A percentile compares a stretch with the other conserved stretches of the same genome.
These are phyloP conservation scores for Dictyophora rubrovolvata DNA, from an alignment of 768 basidiomycete genomes.

Conservation along the genomic window DNA sequence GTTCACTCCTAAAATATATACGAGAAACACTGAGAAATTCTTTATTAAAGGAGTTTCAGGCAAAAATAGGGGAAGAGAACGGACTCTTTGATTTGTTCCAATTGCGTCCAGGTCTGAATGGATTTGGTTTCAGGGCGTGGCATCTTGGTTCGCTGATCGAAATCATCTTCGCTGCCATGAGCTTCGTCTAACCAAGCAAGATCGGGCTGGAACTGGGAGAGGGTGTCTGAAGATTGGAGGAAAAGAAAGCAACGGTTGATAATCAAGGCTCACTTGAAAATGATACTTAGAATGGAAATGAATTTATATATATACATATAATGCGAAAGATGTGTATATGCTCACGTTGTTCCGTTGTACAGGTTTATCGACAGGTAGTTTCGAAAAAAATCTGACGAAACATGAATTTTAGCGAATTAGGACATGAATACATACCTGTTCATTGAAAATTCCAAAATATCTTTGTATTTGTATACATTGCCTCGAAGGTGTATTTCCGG, in stretches of 20 bases:
- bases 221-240: not conserved
- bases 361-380: conserved; percentile 55
- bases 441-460: conserved; percentile 5
- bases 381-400: conserved; percentile 61
- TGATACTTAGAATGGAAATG: not conserved
- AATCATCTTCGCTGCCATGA: conserved; percentile 42
- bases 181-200: not conserved
- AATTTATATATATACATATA: conserved; percentile 7
- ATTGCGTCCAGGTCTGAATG: not conserved
- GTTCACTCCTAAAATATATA: conserved; percentile 49
- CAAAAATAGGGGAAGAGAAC: not conserved
- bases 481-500: conserved; percentile 66
- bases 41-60: not conserved
- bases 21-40: conserved; percentile 15
- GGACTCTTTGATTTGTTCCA: not conserved
- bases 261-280: conserved; percentile 5
- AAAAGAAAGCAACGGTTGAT: not conserved
- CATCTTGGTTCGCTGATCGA: conserved; percentile 17
- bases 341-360: conserved; percentile 55
- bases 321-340: conserved; percentile 18
- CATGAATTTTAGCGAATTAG: conserved; percentile 12
- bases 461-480: conserved; percentile 38
- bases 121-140: not conserved
- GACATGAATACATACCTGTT: not conserved
- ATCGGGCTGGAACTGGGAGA: not conserved